Evolutionary conservation across 1,284 basidiomycete species (phyloP).

Genomic region (Dichomitus squalens): DNA sequence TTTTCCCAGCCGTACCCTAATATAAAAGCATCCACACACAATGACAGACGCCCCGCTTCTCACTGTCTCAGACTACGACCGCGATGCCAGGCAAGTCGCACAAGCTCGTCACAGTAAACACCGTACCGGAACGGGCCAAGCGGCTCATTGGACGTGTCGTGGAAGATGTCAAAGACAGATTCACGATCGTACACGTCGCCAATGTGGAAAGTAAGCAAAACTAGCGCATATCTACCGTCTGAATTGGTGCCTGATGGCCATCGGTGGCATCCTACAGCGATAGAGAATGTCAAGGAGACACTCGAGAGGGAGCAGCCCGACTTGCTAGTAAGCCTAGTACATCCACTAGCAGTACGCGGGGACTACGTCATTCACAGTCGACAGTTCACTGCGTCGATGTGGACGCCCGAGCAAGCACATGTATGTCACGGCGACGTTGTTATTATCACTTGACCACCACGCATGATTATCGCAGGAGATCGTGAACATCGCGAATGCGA

Average conservation of each 20-base stretch:
- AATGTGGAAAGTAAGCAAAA: slow-evolving; percentile 25
- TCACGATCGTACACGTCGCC: slow-evolving; percentile 22
- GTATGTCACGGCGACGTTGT: slow-evolving; percentile 1
- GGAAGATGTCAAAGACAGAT: slow-evolving; percentile 26
- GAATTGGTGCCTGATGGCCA: no score
- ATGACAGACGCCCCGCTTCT: no score
- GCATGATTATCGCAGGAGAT: slow-evolving; percentile 14
- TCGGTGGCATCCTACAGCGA: no score
- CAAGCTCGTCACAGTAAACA: slow-evolving; percentile 28
- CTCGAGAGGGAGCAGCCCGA: slow-evolving; percentile 24
- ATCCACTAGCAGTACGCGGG: no score
- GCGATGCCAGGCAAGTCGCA: slow-evolving; percentile 2
- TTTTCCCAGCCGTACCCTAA: no score
- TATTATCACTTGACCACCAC: background rate
- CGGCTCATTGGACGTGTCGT: slow-evolving; percentile 26
- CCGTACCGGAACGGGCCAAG: slow-evolving; percentile 28
- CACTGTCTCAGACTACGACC: no score
- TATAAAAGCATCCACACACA: no score
- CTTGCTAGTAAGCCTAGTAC: slow-evolving; percentile 19
- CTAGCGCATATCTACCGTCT: no score
- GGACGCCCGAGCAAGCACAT: slow-evolving; percentile 25
- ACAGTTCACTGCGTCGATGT: slow-evolving; percentile 30
- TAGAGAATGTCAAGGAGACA: slow-evolving; percentile 22
- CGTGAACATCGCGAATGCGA: slow-evolving; percentile 23
- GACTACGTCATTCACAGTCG: no score